Conservation (phyloP, 2,329 filamentous ascomycete species). For the Metarhizium robertsii region DNA sequence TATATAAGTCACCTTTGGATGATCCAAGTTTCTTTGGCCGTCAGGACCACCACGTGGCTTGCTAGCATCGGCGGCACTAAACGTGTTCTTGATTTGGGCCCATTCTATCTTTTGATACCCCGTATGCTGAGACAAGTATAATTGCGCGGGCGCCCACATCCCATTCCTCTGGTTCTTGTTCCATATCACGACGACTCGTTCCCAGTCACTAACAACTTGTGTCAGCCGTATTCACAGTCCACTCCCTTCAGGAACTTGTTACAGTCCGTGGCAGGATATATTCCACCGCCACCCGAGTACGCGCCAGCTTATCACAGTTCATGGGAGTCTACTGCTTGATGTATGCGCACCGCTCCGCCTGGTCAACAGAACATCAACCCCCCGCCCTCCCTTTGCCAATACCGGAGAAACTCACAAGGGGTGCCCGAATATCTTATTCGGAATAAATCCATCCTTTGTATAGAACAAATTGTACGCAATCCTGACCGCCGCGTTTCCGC, state of each 20-base stretch:
- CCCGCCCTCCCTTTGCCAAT: too few relatives aligned
- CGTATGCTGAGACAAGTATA: not conserved
- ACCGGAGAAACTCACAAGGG: slow-evolving; percentile 16
- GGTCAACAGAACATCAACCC: too few relatives aligned
- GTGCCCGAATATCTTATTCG: slow-evolving; percentile 26
- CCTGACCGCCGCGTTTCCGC: slow-evolving; percentile 25
- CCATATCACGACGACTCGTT: not conserved
- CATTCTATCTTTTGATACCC: not conserved
- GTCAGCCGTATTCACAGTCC: too few relatives aligned
- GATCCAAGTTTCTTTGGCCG: not conserved
- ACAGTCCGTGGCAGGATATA: too few relatives aligned
- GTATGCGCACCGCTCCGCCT: too few relatives aligned
- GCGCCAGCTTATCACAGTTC: too few relatives aligned
- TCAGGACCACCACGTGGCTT: not conserved
- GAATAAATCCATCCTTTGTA: slow-evolving; percentile 31
- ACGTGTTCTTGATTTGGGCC: not conserved
- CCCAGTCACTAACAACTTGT: not conserved
- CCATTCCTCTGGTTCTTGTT: not conserved
- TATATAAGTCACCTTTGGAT: not conserved
- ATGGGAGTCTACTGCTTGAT: too few relatives aligned
- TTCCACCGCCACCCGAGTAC: too few relatives aligned
- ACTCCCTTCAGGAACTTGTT: too few relatives aligned
- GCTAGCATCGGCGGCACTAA: not conserved
- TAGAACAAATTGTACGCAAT: slow-evolving; percentile 36
- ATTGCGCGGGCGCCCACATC: not conserved